Percentiles rank a stretch among this genome's conserved stretches.
phyloP scores from a whole-genome alignment of 257 asterid species.

The Vinca minor region DNA sequence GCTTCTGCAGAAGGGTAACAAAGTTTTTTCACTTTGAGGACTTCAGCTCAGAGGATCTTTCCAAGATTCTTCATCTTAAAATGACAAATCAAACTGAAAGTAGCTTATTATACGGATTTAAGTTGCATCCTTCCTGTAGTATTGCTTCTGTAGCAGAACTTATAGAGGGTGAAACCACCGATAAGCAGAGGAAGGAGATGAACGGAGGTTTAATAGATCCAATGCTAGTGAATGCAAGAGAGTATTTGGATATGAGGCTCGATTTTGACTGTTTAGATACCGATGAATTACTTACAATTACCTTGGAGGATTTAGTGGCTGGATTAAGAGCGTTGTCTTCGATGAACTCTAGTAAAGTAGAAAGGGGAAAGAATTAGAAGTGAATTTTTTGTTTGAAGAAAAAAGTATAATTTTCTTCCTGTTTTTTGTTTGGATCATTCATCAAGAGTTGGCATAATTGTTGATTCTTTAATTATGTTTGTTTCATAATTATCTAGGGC shows the following conservation, averaged over 20 bases:
- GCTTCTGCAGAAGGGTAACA: conserved; percentile 88
- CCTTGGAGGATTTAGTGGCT: conserved; percentile 60
- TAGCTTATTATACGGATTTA: conserved; percentile 61
- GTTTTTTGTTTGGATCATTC: conserved; percentile 1
- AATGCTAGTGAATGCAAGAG: conserved; percentile 72
- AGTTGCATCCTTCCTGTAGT: conserved; percentile 58
- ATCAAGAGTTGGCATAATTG: neutral
- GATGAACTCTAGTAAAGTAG: conserved; percentile 21
- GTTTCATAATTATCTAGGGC: neutral
- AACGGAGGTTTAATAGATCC: conserved; percentile 84
- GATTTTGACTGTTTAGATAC: conserved; percentile 57
- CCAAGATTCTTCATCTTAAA: conserved; percentile 64
- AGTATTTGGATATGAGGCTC: conserved; percentile 68
- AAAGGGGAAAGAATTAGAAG: neutral
- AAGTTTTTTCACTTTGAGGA: conserved; percentile 79
- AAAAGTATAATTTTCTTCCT: neutral
- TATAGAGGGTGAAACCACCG: conserved; percentile 50
- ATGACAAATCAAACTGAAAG: conserved; percentile 45
- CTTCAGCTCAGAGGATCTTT: conserved; percentile 59
- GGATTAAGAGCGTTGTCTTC: conserved; percentile 52
- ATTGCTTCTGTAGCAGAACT: conserved; percentile 50
- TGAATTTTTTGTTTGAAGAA: no score
- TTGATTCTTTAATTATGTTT: neutral
- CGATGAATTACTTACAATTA: conserved; percentile 59
- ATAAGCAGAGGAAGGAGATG: conserved; percentile 76